Evolutionary conservation across 768 basidiomycete genomes (phyloP).

Genomic region (Hygrocybe coccinea): DNA sequence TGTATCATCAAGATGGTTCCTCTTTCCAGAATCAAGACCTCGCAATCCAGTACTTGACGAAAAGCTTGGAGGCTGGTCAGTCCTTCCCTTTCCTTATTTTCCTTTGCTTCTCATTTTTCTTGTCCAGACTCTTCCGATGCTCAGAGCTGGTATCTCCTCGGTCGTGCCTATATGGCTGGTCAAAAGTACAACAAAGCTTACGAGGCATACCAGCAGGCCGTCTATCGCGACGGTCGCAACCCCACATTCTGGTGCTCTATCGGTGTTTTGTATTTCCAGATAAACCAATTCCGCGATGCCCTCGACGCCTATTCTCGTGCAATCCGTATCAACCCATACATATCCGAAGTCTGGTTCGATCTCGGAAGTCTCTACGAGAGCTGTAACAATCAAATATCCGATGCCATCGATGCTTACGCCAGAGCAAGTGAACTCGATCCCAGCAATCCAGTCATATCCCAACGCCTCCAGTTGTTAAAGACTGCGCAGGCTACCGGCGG

Average conservation of each 20-base stretch:
- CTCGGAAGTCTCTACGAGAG: slow-evolving; percentile 95
- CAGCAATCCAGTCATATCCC: slow-evolving; percentile 72
- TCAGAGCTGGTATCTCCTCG: slow-evolving; percentile 98
- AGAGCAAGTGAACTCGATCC: slow-evolving; percentile 94
- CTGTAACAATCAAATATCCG: slow-evolving; percentile 98
- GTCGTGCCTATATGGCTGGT: slow-evolving; percentile 97
- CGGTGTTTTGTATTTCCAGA: slow-evolving; percentile 98
- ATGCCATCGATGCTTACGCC: slow-evolving; percentile 97
- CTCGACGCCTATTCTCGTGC: slow-evolving; percentile 98
- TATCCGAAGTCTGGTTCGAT: slow-evolving; percentile 94
- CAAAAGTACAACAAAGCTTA: slow-evolving; percentile 99
- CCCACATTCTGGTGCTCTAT: slow-evolving; percentile 99
- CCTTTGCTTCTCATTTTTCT: slow-evolving; percentile 4
- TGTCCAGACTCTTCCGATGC: slow-evolving; percentile 83
- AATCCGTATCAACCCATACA: slow-evolving; percentile 98
- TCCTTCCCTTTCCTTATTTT: slow-evolving; percentile 9
- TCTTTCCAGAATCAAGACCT: slow-evolving; percentile 94
- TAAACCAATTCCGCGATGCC: slow-evolving; percentile 98
- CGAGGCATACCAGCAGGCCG: slow-evolving; percentile 98
- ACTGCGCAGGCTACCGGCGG: slow-evolving; percentile 73
- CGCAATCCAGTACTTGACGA: slow-evolving; percentile 90
- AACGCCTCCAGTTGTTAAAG: slow-evolving; percentile 72
- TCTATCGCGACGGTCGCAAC: slow-evolving; percentile 97
- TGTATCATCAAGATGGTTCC: slow-evolving; percentile 94
- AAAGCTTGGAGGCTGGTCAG: slow-evolving; percentile 90